phyloP scores from a whole-genome alignment of 768 basidiomycete genomes.

The Phanerochaete sordida region DNA sequence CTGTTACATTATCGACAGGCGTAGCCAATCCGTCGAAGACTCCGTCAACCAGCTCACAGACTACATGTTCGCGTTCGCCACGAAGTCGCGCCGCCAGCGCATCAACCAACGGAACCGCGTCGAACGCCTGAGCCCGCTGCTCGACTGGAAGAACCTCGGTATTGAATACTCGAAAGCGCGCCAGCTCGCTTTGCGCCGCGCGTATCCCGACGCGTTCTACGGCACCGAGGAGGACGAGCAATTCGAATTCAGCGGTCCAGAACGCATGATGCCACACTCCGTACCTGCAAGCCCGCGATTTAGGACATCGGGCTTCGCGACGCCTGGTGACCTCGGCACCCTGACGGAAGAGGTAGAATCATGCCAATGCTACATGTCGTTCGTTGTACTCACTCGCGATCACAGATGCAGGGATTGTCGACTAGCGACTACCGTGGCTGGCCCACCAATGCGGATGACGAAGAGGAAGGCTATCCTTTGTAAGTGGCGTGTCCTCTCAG shows the following conservation, averaged over 20 bases:
- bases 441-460: constrained; percentile 63
- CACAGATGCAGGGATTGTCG: constrained; percentile 78
- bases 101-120: constrained; percentile 99
- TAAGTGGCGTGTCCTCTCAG: no score
- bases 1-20: constrained; percentile 94
- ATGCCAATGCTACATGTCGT: background rate
- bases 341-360: constrained; percentile 70
- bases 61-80: constrained; percentile 69
- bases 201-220: constrained; percentile 93
- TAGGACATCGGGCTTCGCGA: constrained; percentile 70
- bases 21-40: constrained; percentile 86
- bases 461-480: constrained; percentile 92
- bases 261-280: constrained; percentile 66
- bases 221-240: constrained; percentile 51
- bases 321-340: constrained; percentile 92
- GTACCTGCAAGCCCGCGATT: constrained; percentile 87
- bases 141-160: constrained; percentile 98
- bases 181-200: constrained; percentile 85
- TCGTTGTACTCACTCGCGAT: background rate
- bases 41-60: constrained; percentile 82
- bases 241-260: constrained; percentile 61
- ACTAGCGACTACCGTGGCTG: constrained; percentile 88
- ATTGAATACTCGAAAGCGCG: constrained; percentile 96
- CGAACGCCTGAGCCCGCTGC: constrained; percentile 85
- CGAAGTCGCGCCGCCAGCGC: constrained; percentile 89